Conservation (phyloP, 2,329 filamentous ascomycete species). For the Fusarium musae region DNA sequence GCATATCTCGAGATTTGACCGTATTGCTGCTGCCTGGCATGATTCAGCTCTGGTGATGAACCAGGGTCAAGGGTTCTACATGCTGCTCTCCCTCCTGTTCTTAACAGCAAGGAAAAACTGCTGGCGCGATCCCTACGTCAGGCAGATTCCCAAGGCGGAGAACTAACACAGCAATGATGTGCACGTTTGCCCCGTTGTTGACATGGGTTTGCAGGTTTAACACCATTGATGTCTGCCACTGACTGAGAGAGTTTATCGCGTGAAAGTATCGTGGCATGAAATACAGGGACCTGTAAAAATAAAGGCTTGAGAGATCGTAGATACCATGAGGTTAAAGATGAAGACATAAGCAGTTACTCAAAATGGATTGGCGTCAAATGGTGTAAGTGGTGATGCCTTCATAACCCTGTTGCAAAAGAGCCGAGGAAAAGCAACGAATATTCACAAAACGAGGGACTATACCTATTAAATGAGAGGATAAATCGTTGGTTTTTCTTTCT, state of each 20-base stretch:
- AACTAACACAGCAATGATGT: constrained; percentile 20
- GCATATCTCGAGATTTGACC: background rate
- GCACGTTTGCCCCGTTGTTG: background rate
- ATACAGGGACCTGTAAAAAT: background rate
- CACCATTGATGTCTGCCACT: background rate
- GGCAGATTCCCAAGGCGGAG: background rate
- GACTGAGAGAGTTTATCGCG: background rate
- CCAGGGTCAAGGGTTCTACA: background rate
- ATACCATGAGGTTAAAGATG: background rate
- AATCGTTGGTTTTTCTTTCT: too few relatives aligned
- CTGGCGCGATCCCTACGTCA: background rate
- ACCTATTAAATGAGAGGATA: too few relatives aligned
- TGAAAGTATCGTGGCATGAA: background rate
- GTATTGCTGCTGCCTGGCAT: constrained; percentile 36
- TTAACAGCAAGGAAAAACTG: background rate
- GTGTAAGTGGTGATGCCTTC: background rate
- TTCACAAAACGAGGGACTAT: background rate
- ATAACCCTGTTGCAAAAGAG: background rate
- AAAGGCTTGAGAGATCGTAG: background rate
- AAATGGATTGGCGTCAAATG: background rate
- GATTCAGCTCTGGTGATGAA: background rate
- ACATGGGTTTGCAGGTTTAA: background rate
- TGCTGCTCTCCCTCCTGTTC: background rate
- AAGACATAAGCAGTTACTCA: background rate
- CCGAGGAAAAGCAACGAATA: too few relatives aligned